phyloP scores from a whole-genome alignment of 2,329 filamentous ascomycete genomes.

The Cordyceps javanica region DNA sequence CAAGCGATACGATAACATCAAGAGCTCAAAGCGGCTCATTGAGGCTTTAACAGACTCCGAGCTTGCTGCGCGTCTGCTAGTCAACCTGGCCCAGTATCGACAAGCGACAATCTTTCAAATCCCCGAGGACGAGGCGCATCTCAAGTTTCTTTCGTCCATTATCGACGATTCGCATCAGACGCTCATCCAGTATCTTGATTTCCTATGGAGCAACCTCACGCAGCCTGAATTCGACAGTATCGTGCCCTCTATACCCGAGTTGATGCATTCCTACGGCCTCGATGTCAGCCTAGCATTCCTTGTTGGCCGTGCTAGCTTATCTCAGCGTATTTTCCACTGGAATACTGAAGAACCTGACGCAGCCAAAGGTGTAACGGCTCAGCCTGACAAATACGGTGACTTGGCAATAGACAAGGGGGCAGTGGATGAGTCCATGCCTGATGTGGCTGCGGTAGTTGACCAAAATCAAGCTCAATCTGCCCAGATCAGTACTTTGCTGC shows the following conservation, averaged over 20 bases:
- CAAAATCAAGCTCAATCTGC: slow-evolving; percentile 21
- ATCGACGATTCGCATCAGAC: slow-evolving; percentile 86
- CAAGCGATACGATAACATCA: slow-evolving; percentile 67
- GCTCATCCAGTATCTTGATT: slow-evolving; percentile 80
- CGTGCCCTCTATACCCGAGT: slow-evolving; percentile 66
- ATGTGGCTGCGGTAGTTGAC: slow-evolving; percentile 23
- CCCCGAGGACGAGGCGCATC: slow-evolving; percentile 66
- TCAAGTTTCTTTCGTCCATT: slow-evolving; percentile 83
- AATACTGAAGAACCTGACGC: slow-evolving; percentile 30
- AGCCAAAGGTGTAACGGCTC: slow-evolving; percentile 22
- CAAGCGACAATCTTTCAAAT: slow-evolving; percentile 77
- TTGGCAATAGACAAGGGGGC: slow-evolving; percentile 39
- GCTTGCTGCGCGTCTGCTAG: slow-evolving; percentile 75
- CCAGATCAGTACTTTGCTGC: slow-evolving; percentile 40
- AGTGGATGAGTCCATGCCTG: slow-evolving; percentile 22
- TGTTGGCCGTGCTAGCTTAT: slow-evolving; percentile 69
- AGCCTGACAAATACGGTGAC: slow-evolving; percentile 52
- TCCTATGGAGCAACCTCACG: slow-evolving; percentile 73
- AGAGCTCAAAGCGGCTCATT: slow-evolving; percentile 73
- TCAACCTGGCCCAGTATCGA: slow-evolving; percentile 85
- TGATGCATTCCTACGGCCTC: slow-evolving; percentile 74
- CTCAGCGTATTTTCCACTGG: slow-evolving; percentile 52
- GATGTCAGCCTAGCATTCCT: slow-evolving; percentile 78
- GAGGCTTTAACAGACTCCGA: slow-evolving; percentile 70
- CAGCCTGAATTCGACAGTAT: slow-evolving; percentile 70